phyloP scores from a whole-genome alignment of 208 protist genomes.

The Leishmania lainsoni region DNA sequence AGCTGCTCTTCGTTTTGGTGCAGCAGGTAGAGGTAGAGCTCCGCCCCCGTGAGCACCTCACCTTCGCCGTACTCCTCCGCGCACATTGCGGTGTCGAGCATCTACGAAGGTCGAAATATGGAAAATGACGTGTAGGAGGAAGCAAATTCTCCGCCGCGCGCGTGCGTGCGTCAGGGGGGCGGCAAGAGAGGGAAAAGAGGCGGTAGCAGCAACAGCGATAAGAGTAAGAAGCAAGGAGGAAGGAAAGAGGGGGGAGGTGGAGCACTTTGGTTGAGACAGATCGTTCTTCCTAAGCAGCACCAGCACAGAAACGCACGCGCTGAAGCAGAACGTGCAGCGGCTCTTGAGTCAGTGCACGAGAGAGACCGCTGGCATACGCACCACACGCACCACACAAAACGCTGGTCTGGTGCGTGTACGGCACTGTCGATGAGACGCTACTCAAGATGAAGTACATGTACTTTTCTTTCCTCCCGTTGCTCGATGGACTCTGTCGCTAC shows the following conservation, averaged over 20 bases:
- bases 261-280: not conserved
- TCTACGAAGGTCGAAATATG: not conserved
- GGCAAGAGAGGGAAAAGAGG: not conserved
- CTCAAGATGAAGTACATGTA: not conserved
- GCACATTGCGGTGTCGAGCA: not conserved
- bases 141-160: not conserved
- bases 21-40: constrained; percentile 70
- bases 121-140: not conserved
- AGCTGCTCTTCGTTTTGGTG: constrained; percentile 58
- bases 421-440: not conserved
- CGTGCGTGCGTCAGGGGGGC: not conserved
- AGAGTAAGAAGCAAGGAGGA: not conserved
- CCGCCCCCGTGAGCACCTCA: constrained; percentile 68
- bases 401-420: not conserved
- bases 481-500: not conserved
- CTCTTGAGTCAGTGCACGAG: not conserved
- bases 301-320: not conserved
- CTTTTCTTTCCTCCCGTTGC: not conserved
- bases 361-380: not conserved
- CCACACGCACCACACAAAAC: not conserved
- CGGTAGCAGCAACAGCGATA: not conserved
- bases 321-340: not conserved
- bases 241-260: not conserved
- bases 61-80: constrained; percentile 37
- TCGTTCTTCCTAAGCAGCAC: not conserved